A percentile compares a stretch with the other conserved stretches of the same genome.
Conservation (phyloP, 1,139 yeast species). For the Torulaspora globosa region DNA sequence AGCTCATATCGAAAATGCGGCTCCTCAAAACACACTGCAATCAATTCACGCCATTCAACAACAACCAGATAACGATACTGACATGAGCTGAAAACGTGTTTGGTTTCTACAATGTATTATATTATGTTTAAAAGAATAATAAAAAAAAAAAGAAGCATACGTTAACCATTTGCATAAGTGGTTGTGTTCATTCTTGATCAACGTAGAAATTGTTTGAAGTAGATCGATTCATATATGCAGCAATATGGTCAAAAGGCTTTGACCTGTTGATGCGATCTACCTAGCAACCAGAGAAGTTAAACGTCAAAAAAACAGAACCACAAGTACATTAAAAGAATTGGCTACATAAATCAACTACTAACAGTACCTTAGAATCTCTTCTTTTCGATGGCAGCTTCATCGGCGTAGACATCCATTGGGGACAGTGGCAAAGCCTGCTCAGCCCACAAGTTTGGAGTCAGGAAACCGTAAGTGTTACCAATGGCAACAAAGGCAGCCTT, state of each 20-base stretch:
- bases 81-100: constrained; percentile 22
- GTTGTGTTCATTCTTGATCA: constrained; percentile 7
- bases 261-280: constrained; percentile 4
- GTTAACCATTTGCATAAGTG: constrained; percentile 26
- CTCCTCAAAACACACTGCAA: constrained; percentile 40
- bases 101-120: constrained; percentile 4
- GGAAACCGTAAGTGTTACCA: constrained; percentile 99
- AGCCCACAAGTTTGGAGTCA: constrained; percentile 99
- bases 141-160: constrained; percentile 18
- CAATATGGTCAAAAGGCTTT: constrained; percentile 8
- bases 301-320: background rate
- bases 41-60: constrained; percentile 18
- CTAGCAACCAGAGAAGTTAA: background rate
- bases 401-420: constrained; percentile 92
- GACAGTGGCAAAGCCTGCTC: constrained; percentile 79
- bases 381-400: constrained; percentile 72
- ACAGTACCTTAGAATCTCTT: constrained; percentile 52
- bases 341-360: constrained; percentile 1
- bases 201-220: background rate
- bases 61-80: constrained; percentile 29
- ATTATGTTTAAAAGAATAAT: constrained; percentile 14
- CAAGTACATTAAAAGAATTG: constrained; percentile 5
- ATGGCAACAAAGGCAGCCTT: constrained; percentile 99
- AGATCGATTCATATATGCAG: background rate
- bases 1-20: constrained; percentile 60